Evolutionary conservation across 805 yeast genomes (phyloP).

Genomic region (Barnettozyma salicaria): DNA sequence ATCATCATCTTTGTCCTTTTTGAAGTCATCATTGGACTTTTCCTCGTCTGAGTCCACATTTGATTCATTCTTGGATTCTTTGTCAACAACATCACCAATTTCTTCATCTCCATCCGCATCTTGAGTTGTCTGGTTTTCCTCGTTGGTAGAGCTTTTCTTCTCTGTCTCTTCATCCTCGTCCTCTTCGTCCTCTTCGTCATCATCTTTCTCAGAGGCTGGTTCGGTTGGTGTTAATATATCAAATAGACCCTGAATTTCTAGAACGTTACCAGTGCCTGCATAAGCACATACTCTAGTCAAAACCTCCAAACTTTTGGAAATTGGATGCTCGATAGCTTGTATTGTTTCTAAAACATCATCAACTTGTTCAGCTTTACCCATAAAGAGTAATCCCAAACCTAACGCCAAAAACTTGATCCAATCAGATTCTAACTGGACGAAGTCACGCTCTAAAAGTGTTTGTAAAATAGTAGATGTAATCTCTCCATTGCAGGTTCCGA

Average conservation of each 20-base stretch:
- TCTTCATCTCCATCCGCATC: constrained; percentile 29
- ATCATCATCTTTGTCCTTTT: constrained; percentile 29
- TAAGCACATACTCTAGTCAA: constrained; percentile 89
- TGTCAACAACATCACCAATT: constrained; percentile 23
- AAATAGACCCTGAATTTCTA: constrained; percentile 85
- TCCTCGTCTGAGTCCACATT: constrained; percentile 31
- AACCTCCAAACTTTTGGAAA: constrained; percentile 82
- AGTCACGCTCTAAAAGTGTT: constrained; percentile 80
- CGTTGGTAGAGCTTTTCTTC: constrained; percentile 28
- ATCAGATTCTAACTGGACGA: constrained; percentile 68
- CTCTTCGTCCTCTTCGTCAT: constrained; percentile 54
- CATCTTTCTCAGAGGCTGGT: constrained; percentile 51
- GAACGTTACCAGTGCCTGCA: constrained; percentile 96
- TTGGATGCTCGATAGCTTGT: constrained; percentile 92
- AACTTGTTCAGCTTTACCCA: constrained; percentile 91
- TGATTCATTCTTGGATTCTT: constrained; percentile 24
- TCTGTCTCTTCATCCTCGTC: constrained; percentile 37
- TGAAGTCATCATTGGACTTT: constrained; percentile 17
- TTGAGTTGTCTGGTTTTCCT: constrained; percentile 18
- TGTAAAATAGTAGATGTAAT: constrained; percentile 88
- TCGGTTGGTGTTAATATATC: constrained; percentile 75
- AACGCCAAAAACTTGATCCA: constrained; percentile 89
- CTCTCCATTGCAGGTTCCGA: constrained; percentile 94
- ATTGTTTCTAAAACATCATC: constrained; percentile 93
- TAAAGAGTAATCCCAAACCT: constrained; percentile 84